Percentiles rank a stretch among this genome's conserved stretches.
phyloP scores from a whole-genome alignment of 208 protist species.

The Leishmania martiniquensis region DNA sequence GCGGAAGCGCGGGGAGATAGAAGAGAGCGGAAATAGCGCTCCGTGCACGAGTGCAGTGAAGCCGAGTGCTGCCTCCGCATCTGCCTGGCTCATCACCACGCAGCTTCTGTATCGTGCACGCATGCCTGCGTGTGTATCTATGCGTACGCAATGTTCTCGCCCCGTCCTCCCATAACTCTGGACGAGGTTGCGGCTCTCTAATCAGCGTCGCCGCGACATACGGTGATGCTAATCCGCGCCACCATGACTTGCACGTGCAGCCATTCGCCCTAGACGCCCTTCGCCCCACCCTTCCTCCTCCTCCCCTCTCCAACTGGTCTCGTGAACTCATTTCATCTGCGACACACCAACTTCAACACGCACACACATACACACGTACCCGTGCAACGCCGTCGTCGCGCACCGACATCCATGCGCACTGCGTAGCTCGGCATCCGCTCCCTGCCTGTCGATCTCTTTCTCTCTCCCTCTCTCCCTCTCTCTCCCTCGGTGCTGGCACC shows the following conservation, averaged over 20 bases:
- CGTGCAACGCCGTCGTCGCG: neutral
- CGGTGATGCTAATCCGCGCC: too few relatives aligned
- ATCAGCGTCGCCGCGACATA: too few relatives aligned
- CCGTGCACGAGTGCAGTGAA: neutral
- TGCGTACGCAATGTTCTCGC: neutral
- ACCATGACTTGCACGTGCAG: too few relatives aligned
- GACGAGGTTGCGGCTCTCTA: too few relatives aligned
- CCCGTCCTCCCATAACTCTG: too few relatives aligned
- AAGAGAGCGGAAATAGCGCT: neutral
- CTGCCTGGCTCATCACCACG: neutral
- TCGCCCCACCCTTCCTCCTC: too few relatives aligned
- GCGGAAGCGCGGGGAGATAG: neutral
- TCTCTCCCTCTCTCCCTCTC: neutral
- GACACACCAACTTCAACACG: neutral
- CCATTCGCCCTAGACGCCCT: too few relatives aligned
- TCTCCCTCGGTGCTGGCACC: neutral
- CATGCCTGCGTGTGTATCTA: neutral
- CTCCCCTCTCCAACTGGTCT: neutral
- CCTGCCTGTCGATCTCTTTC: neutral
- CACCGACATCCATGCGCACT: neutral
- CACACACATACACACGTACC: neutral
- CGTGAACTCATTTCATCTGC: too few relatives aligned
- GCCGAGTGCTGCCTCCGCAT: neutral
- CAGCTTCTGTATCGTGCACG: neutral
- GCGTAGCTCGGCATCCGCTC: neutral